Percentiles rank a stretch among this genome's conserved stretches.
phyloP scores from a whole-genome alignment of 257 asterid genomes.

The Vinca minor region DNA sequence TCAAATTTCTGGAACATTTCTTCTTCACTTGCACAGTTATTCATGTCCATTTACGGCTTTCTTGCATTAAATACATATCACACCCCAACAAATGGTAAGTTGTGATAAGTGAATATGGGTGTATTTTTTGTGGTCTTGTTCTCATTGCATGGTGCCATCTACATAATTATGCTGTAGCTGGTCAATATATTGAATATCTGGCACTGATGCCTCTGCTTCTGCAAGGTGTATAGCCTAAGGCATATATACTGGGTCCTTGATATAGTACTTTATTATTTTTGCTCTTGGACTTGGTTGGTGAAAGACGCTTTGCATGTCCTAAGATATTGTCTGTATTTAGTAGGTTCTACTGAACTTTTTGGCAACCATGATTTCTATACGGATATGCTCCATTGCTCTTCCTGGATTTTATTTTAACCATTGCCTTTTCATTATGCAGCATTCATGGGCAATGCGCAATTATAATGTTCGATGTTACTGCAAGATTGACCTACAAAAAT shows the following conservation, averaged over 20 bases:
- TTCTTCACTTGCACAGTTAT: no score
- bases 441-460: constrained; percentile 83
- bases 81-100: no score
- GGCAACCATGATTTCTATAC: neutral
- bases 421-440: constrained; percentile 20
- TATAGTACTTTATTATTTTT: neutral
- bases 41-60: neutral
- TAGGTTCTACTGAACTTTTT: neutral
- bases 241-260: no score
- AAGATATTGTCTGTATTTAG: neutral
- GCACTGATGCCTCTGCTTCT: neutral
- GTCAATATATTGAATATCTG: no score
- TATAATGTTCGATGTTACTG: constrained; percentile 78
- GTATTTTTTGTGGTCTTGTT: neutral
- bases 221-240: neutral
- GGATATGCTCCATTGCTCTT: neutral
- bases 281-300: neutral
- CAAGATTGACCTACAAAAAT: constrained; percentile 73
- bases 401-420: neutral
- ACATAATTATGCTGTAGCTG: neutral
- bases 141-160: neutral
- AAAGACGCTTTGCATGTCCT: neutral
- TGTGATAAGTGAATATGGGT: no score
- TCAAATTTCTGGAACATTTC: no score
- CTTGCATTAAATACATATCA: no score